Evolutionary conservation across 345 rosid genomes (phyloP).

Genomic region (Carallia brachiata): DNA sequence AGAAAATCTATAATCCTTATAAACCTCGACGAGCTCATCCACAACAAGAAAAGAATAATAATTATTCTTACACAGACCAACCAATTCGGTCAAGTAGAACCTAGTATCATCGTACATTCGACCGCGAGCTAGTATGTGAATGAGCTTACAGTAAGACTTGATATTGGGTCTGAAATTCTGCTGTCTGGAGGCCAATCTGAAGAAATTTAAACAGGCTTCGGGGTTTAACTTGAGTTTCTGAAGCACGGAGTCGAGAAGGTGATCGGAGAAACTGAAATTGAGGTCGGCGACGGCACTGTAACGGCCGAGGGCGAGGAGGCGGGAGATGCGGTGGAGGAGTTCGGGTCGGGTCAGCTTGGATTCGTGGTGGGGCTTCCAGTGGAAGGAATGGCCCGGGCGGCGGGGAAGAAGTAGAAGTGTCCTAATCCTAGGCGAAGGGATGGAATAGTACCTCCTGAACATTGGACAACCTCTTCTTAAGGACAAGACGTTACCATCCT

Average conservation of each 20-base stretch:
- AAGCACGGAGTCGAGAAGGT: conserved; percentile 66
- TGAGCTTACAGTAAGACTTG: conserved; percentile 65
- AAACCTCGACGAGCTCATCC: conserved; percentile 58
- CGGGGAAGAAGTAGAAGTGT: not conserved
- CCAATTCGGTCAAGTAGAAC: conserved; percentile 46
- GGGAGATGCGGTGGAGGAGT: conserved; percentile 61
- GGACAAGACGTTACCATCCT: too few relatives aligned
- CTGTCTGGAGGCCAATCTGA: conserved; percentile 58
- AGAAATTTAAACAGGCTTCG: conserved; percentile 55
- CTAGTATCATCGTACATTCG: conserved; percentile 65
- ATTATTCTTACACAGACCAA: conserved; percentile 46
- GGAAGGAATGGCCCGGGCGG: conserved; percentile 30
- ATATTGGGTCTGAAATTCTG: conserved; percentile 56
- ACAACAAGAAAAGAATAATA: conserved; percentile 43
- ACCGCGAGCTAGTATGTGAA: conserved; percentile 74
- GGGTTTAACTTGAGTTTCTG: conserved; percentile 55
- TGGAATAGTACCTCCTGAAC: not conserved
- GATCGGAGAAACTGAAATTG: conserved; percentile 59
- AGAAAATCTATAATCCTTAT: conserved; percentile 53
- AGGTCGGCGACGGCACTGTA: conserved; percentile 52
- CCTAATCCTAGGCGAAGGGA: not conserved
- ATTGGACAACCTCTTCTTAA: not conserved
- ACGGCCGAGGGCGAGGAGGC: conserved; percentile 62
- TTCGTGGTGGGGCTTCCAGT: conserved; percentile 63
- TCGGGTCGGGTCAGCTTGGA: conserved; percentile 54